phyloP scores from a whole-genome alignment of 768 basidiomycete species.

The Lactarius hatsudake region DNA sequence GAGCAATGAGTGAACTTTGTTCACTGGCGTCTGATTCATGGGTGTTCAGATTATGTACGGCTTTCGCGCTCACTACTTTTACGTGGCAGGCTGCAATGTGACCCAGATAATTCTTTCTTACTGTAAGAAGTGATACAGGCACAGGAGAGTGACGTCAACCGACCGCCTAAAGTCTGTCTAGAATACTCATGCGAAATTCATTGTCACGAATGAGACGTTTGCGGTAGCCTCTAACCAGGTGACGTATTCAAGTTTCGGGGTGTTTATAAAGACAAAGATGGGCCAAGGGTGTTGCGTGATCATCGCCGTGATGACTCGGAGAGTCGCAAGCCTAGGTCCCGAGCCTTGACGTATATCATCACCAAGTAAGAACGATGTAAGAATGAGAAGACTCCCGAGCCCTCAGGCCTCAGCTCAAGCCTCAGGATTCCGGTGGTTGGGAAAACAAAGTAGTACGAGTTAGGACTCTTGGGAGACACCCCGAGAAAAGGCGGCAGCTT shows the following conservation, averaged over 20 bases:
- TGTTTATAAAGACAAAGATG: background rate
- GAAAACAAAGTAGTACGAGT: background rate
- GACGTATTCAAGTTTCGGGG: background rate
- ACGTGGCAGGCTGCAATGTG: background rate
- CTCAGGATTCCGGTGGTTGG: background rate
- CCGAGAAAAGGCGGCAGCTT: background rate
- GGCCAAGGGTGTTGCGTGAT: background rate
- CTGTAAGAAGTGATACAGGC: background rate
- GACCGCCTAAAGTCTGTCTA: background rate
- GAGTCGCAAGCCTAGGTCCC: background rate
- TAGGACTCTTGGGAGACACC: background rate
- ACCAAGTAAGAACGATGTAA: background rate
- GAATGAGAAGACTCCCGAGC: background rate
- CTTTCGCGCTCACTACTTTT: background rate
- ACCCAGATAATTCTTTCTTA: background rate
- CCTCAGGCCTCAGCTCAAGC: background rate
- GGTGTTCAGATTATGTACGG: background rate
- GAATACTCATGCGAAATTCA: background rate
- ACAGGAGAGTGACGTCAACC: background rate
- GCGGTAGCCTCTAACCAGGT: background rate
- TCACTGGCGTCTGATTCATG: background rate
- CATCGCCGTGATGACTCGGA: background rate
- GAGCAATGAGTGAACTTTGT: constrained; percentile 3
- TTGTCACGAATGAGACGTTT: background rate
- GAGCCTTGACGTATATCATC: background rate